Conservation (phyloP, 208 protist species). For the Jaenimonas drosophilae region DNA sequence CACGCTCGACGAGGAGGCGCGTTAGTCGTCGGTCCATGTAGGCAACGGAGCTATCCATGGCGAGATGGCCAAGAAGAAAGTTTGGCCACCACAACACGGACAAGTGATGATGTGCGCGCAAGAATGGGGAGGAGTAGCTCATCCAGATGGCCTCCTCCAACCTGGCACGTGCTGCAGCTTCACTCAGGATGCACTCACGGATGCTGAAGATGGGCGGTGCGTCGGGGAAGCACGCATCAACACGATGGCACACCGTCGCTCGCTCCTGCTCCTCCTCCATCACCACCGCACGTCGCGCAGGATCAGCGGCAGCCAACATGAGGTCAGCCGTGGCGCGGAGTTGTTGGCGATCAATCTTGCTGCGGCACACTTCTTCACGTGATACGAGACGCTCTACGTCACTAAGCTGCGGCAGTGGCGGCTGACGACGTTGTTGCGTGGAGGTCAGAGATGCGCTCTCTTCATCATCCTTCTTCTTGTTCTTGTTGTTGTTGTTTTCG, state of each 20-base stretch:
- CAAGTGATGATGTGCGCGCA: conserved; percentile 7
- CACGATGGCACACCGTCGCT: not conserved
- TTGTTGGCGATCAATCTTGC: not conserved
- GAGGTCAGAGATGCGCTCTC: not conserved
- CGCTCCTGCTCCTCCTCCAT: conserved; percentile 8
- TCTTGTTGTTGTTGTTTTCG: not conserved
- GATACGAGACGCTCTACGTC: conserved; percentile 4
- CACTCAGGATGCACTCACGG: conserved; percentile 4
- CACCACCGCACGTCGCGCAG: conserved; percentile 4
- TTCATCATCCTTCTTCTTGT: not conserved
- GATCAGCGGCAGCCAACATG: not conserved
- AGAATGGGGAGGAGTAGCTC: conserved; percentile 4
- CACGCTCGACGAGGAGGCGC: conserved; percentile 13
- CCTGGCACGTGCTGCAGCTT: conserved; percentile 7
- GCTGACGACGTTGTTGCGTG: not conserved
- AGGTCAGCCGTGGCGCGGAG: not conserved
- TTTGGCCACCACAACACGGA: conserved; percentile 6
- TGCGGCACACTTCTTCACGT: conserved; percentile 8
- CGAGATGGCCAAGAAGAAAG: conserved; percentile 26
- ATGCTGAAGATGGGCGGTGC: conserved; percentile 3
- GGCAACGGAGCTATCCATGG: conserved; percentile 13
- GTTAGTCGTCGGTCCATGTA: conserved; percentile 29
- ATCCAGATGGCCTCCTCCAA: conserved; percentile 6
- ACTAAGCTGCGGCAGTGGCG: not conserved
- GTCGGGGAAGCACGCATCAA: not conserved